Base-by-base conservation (phyloP, 2,329 filamentous ascomycete species). In the Pseudophaeomoniella oleicola region DNA sequence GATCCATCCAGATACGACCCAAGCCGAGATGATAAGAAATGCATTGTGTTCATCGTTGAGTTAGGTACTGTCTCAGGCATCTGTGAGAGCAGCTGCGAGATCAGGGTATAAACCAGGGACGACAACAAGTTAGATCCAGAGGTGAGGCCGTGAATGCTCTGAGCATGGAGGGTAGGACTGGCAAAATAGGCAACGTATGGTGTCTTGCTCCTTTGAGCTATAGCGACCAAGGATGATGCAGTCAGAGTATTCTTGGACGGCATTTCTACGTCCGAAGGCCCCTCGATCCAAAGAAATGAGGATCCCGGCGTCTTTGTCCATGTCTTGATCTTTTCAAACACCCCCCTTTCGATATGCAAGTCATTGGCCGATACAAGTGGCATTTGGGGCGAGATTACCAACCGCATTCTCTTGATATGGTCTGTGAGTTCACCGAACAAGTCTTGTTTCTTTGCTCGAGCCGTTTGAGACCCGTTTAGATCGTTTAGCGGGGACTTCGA, bases 201-300 rank as follows among this genome's bases (percentile, higher is more conserved):
- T 5, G 30, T 16, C 5, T 16, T 16, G 17, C 30, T 32, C 30
- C 17, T n/a, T 16, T 16, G 30, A 10, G 30, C 30, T 14, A 16
- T 32, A 16, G 14, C 14, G 5, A 32, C 30, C 30, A 32, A 14
- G 13, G 30, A 32, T 5, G 30, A n/a, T 5, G 30, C 30, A 14
- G 30, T 32, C 5, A 32, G 13, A 14, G 30, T 32, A 32, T 32
- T 32, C 5, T 32, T n/a, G 14, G 30, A 32, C 14, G 30, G 30
- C 5, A 5, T 14, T 14, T 5, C 5, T 5, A 32, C 30, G 17
- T 32, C 30, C 10, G 17, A 32, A 6, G 30, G 30, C 5, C 30
- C 30, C 13, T 32, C 30, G 13, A 32, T 32, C 30, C 30, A 32
- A 10, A 32, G 17, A 6, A 16, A 16, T 15, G 5, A 16, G 17